Evolutionary conservation across 257 asterid species (phyloP).

Genomic region (Anisodus tanguticus): DNA sequence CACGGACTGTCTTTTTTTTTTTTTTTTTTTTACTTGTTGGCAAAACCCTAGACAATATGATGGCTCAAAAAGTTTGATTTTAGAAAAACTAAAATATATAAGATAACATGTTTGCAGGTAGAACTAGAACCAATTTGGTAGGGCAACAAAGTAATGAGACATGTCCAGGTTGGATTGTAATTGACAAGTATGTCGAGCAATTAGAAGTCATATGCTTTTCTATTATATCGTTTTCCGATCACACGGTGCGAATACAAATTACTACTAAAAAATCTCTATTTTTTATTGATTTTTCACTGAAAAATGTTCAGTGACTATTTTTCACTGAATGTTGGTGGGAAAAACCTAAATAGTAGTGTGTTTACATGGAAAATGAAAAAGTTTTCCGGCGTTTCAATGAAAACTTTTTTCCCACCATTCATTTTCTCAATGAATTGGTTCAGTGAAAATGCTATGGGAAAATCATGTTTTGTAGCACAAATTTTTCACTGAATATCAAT

Average conservation of each 20-base stretch:
- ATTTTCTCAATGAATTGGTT: too few species aligned
- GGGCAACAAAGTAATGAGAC: constrained; percentile 15
- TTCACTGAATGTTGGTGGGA: too few species aligned
- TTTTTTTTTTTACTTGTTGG: background rate
- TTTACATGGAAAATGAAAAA: too few species aligned
- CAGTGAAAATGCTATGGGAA: too few species aligned
- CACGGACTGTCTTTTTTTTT: background rate
- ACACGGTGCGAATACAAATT: background rate
- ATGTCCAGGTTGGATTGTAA: constrained; percentile 15
- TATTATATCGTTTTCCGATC: background rate
- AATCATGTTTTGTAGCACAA: too few species aligned
- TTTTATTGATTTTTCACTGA: too few species aligned
- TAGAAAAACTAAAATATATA: background rate
- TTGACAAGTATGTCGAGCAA: background rate
- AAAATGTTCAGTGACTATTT: too few species aligned
- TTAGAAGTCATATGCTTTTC: background rate
- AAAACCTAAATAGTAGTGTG: too few species aligned
- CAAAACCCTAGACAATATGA: background rate
- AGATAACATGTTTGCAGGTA: background rate
- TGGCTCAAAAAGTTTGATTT: background rate
- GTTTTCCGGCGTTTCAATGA: too few species aligned
- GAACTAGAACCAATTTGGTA: background rate
- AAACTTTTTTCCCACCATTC: too few species aligned
- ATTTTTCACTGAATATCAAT: too few species aligned
- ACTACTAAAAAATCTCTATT: too few species aligned